Conservation (phyloP, 495 filamentous ascomycete genomes). For the Parachaetomium inaequale region DNA sequence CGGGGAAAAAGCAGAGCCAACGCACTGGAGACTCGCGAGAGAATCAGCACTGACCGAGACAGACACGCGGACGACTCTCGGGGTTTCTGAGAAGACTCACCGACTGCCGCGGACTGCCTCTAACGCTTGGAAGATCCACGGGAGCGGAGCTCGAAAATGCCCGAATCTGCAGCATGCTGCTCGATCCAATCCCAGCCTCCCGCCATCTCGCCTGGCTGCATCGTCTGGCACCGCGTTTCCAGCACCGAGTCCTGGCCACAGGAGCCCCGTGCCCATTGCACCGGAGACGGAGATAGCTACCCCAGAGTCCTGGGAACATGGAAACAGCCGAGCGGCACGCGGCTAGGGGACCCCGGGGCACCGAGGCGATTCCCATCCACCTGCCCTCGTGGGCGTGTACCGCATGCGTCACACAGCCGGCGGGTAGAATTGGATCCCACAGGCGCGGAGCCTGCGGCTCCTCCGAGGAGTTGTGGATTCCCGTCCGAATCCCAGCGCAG, state of each 20-base stretch:
- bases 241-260: not conserved
- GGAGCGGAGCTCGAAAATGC: constrained; percentile 3
- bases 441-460: constrained; percentile 17
- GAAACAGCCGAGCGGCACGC: constrained; percentile 2
- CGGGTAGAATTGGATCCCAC: constrained; percentile 16
- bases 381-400: constrained; percentile 10
- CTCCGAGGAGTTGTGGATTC: constrained; percentile 13
- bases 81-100: not conserved
- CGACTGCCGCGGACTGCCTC: not conserved
- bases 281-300: not conserved
- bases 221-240: not conserved
- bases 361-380: not conserved
- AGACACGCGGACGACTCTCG: not conserved
- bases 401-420: constrained; percentile 1
- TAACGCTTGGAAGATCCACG: constrained; percentile 7
- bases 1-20: not conserved
- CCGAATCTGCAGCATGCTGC: constrained; percentile 12
- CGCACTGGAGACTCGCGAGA: not conserved
- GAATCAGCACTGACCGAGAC: constrained; percentile 2
- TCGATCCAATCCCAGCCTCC: constrained; percentile 9
- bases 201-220: constrained; percentile 1
- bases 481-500: constrained; percentile 1
- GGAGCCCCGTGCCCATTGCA: not conserved
- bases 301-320: not conserved
- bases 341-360: constrained; percentile 8